Conservation (phyloP, 441 rosid species). For the Adansonia madagascariensis region DNA sequence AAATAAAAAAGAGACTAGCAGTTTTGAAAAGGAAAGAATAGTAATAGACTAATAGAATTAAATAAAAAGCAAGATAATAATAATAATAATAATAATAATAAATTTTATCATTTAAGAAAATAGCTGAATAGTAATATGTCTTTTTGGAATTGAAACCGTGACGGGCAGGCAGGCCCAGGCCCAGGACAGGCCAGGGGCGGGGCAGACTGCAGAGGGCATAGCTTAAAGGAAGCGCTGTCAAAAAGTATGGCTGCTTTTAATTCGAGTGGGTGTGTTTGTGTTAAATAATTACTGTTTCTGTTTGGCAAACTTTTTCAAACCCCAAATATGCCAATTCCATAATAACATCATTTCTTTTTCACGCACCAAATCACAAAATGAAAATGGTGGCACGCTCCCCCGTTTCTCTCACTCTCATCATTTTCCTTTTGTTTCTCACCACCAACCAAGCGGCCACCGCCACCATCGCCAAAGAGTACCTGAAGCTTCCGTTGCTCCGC, state of each 20-base stretch:
- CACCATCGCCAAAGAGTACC: slow-evolving; percentile 37
- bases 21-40: no score
- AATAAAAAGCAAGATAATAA: no score
- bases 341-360: background rate
- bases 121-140: background rate
- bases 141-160: no score
- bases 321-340: background rate
- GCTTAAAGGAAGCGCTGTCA: background rate
- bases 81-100: no score
- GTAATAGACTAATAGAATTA: no score
- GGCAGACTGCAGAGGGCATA: no score
- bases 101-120: background rate
- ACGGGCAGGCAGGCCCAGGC: no score
- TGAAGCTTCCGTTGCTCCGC: slow-evolving; percentile 68
- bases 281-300: no score
- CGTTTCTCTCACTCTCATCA: slow-evolving; percentile 7
- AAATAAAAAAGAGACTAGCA: no score
- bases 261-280: background rate
- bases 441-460: background rate
- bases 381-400: background rate
- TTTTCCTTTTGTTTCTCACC: slow-evolving; percentile 31
- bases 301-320: background rate
- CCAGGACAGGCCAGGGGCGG: no score
- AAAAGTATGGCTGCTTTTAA: background rate
- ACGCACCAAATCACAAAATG: background rate